Evolutionary conservation across 2,329 filamentous ascomycete species (phyloP), one percentile per base, ranked within the genome.

Genomic region (Tolypocladium capitatum): DNA sequence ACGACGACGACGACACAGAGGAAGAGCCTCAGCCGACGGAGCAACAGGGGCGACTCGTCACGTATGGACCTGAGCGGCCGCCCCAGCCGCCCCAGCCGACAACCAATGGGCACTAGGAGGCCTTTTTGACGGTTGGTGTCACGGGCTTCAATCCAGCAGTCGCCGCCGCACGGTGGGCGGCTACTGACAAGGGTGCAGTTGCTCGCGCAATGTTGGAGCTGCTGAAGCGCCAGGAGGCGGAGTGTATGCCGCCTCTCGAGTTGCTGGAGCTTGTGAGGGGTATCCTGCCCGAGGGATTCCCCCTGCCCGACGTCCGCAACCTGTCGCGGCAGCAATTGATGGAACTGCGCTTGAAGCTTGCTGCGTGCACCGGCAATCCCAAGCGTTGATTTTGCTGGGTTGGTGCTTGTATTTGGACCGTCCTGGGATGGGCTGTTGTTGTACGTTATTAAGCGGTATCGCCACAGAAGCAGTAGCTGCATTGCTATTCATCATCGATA

Each of bases 1-100:
- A 84, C 57, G 78, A 83, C 53, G 78, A 83, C 53, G 74, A 83
- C 54, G 74, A 76, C 48, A 75, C 70, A 24, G 74, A 76, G 55
- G 74, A 76, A 53, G 73, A 76, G 53, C 55, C 62, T 42, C 69
- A 67, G 49, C 51, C 65, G 49, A 54, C 58, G 48, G 59, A 64
- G 43, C 60, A 62, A 44, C 48, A 43, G 13, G 27, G 58, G 51
- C 60, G 63, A 36, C 68, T 65, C 9, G 65, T 72, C 44, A 61
- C 69, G 7, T 74, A 68, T 51, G 71, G 71, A 11, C 71, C 72
- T 16, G 72, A 75, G 55, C 66, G 72, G 41, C 72, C 72, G 38
- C 72, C 71, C 46, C 63, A 63, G 49, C 57, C 42, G 55, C 63
- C 43, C 24, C 45, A 47, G 40, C 42, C 48, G 43, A 59, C 64